Evolutionary conservation across 2,329 filamentous ascomycete genomes (phyloP).

Genomic region (Neurospora crassa): DNA sequence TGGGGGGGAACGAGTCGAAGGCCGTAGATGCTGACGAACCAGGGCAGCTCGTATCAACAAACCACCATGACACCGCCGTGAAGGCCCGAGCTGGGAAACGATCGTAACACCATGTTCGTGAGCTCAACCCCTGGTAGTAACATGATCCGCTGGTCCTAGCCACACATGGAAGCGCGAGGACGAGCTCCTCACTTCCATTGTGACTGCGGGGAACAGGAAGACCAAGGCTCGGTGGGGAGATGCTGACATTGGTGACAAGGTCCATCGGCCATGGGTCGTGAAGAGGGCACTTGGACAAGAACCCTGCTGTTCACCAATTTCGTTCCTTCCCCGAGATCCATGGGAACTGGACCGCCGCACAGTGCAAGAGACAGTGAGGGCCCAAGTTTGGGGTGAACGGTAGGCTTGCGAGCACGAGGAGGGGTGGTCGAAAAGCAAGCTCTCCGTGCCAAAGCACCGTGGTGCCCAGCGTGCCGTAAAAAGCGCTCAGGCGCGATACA

Average conservation of each 20-base stretch:
- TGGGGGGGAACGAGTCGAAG: neutral
- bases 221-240: slow-evolving; percentile 11
- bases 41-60: neutral
- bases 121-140: neutral
- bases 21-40: neutral
- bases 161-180: neutral
- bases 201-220: slow-evolving; percentile 16
- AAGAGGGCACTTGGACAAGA: slow-evolving; percentile 6
- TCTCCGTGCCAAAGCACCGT: neutral
- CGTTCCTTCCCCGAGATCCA: neutral
- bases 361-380: neutral
- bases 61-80: neutral
- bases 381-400: neutral
- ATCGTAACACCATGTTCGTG: neutral
- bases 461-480: neutral
- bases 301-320: neutral
- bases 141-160: neutral
- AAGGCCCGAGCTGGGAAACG: neutral
- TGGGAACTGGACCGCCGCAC: neutral
- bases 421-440: neutral
- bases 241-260: slow-evolving; percentile 9
- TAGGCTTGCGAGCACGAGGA: neutral
- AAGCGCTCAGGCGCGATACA: neutral
- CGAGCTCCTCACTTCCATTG: neutral
- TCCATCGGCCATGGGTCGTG: slow-evolving; percentile 11